Percentiles rank a stretch among this genome's conserved stretches.
phyloP scores from a whole-genome alignment of 2,329 filamentous ascomycete species.

The Talaromyces sp. region DNA sequence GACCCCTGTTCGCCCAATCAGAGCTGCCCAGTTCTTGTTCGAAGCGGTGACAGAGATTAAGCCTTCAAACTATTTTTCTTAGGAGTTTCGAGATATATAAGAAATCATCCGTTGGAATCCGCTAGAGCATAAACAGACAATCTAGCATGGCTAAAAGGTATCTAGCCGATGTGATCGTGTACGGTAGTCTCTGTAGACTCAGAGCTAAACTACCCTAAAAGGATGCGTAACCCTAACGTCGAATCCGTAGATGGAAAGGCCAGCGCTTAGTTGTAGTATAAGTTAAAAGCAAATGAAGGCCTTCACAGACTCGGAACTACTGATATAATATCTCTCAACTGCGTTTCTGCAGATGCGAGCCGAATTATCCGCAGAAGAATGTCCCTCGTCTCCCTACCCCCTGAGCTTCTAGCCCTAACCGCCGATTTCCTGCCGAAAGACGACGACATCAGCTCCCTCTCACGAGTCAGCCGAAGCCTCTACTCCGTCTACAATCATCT shows the following conservation, averaged over 20 bases:
- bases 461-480: background rate
- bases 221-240: background rate
- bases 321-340: background rate
- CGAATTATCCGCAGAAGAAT: background rate
- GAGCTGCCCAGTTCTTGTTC: background rate
- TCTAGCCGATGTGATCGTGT: background rate
- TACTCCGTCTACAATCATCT: background rate
- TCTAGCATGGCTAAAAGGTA: background rate
- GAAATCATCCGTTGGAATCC: background rate
- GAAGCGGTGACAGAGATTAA: constrained; percentile 1
- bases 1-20: background rate
- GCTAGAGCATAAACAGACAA: background rate
- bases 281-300: background rate
- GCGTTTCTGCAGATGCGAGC: too few species aligned
- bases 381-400: constrained; percentile 1
- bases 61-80: background rate
- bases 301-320: background rate
- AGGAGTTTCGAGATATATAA: background rate
- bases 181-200: background rate
- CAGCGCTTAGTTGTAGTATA: background rate
- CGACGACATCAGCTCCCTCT: constrained; percentile 1
- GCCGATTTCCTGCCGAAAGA: background rate
- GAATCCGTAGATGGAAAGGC: background rate
- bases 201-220: background rate
- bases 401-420: background rate